Evolutionary conservation across 352 stramenopile species (phyloP), one percentile per base, ranked within the genome.

Genomic region (Pythium chondricola): DNA sequence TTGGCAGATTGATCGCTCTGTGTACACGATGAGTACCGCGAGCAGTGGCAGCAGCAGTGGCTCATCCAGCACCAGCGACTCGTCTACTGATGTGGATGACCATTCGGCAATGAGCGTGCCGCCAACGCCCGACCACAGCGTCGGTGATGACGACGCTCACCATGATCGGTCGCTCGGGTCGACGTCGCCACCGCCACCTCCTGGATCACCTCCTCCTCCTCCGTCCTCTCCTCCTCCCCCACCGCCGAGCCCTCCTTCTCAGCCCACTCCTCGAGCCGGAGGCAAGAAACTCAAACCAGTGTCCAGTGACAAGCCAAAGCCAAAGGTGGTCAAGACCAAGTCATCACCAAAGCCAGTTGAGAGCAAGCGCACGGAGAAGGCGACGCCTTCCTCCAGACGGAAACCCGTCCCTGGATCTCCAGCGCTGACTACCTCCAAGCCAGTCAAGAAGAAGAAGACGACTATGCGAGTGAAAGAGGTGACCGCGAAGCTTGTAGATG

Each of bases 21-120:
- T 11, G 37, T 48, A 35, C 42, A 25, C 40, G 4, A 37, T 20
- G 39, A 73, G 55, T 37, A 56, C 30, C 22, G 56, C 46, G 32
- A 56, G 56, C 24, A 69, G 59, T 25, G 49, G 47, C 46, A 64
- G 54, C 26, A 70, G 65, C 57, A 60, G 63, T 32, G 66, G 59
- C 43, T 61, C 61, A 30, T 69, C 58, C 13, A 60, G 57, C 49
- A 83, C 61, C 48, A 67, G 63, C 37, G 57, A 47, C 41, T 80
- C 61, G 41, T 77, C 63, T 40, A 79, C 63, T 44, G 70, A 78
- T 40, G 66, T 73, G 21, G 37, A 69, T 25, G 38, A 65, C 27
- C 63, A 53, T 26, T 29, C 43, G 24, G 59, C 39, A 18, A 43
- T 66, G 11, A 59, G 63, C 17, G 42, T 55, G 14, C 58, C 59